Percentiles rank a stretch among this genome's conserved stretches.
Evolutionary conservation across 2,329 filamentous ascomycete species (phyloP).

Genomic region (Triangularia setosa): DNA sequence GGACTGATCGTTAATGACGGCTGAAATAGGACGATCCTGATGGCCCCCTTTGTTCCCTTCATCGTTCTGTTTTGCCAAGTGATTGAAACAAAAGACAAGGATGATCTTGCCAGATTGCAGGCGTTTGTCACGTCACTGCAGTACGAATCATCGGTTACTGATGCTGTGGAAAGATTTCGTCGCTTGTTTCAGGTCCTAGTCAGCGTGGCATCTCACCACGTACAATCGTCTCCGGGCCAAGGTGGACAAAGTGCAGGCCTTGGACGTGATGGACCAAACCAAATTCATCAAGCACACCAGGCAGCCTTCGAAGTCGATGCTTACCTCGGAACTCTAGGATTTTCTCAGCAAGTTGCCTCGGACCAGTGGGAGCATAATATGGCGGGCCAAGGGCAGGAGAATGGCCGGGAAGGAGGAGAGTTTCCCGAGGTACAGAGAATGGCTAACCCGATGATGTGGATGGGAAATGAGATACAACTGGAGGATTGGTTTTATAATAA

Average conservation of each 20-base stretch:
- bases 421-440: slow-evolving; percentile 13
- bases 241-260: background rate
- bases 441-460: slow-evolving; percentile 32
- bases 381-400: background rate
- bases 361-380: background rate
- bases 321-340: slow-evolving; percentile 50
- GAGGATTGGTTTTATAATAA: slow-evolving; percentile 39
- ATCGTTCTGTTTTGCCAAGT: slow-evolving; percentile 56
- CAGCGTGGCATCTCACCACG: slow-evolving; percentile 44
- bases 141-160: slow-evolving; percentile 47
- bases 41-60: slow-evolving; percentile 57
- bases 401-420: background rate
- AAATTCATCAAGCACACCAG: background rate
- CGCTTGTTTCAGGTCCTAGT: slow-evolving; percentile 56
- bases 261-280: background rate
- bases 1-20: background rate
- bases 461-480: slow-evolving; percentile 35
- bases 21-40: slow-evolving; percentile 46
- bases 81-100: slow-evolving; percentile 48
- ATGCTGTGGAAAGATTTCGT: slow-evolving; percentile 44
- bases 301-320: slow-evolving; percentile 40
- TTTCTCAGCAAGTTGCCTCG: slow-evolving; percentile 27
- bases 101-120: slow-evolving; percentile 51
- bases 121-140: slow-evolving; percentile 55
- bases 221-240: slow-evolving; percentile 4